phyloP scores from a whole-genome alignment of 2,329 filamentous ascomycete genomes.

The Teratosphaeria destructans region DNA sequence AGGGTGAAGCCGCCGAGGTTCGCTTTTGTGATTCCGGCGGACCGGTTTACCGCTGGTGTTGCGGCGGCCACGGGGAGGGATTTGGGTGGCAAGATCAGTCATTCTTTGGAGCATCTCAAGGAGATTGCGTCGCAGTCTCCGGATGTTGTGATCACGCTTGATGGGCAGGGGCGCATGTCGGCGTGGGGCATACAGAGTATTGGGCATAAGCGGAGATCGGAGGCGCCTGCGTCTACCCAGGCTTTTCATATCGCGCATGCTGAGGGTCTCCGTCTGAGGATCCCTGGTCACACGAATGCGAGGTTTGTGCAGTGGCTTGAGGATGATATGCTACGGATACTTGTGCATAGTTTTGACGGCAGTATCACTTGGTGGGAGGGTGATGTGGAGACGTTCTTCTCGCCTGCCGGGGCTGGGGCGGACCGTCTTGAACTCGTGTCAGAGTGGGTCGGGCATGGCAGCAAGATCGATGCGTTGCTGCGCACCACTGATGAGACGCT shows the following conservation, averaged over 20 bases:
- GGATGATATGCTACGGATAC: conserved; percentile 34
- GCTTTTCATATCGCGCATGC: conserved; percentile 83
- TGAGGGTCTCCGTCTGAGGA: conserved; percentile 38
- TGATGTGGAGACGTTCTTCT: conserved; percentile 69
- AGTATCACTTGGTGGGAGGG: conserved; percentile 72
- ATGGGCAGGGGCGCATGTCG: conserved; percentile 76
- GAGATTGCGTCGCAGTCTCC: conserved; percentile 75
- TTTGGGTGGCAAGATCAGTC: conserved; percentile 42
- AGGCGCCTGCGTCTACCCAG: conserved; percentile 37
- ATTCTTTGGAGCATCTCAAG: conserved; percentile 73
- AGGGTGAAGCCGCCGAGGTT: conserved; percentile 40
- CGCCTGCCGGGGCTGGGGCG: conserved; percentile 39
- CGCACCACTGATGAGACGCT: not conserved
- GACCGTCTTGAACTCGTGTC: conserved; percentile 9
- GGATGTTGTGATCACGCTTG: conserved; percentile 77
- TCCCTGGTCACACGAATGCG: conserved; percentile 10
- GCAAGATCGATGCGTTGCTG: not conserved
- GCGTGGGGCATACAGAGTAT: conserved; percentile 89
- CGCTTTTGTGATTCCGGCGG: conserved; percentile 72
- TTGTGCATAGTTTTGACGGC: conserved; percentile 79
- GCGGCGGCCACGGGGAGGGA: conserved; percentile 43
- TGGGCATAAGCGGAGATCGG: conserved; percentile 51
- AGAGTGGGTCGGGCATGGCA: conserved; percentile 10
- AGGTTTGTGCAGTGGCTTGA: conserved; percentile 20
- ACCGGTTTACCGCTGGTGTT: conserved; percentile 61